Evolutionary conservation across 805 yeast species (phyloP).

Genomic region (Ascoidea rubescens): DNA sequence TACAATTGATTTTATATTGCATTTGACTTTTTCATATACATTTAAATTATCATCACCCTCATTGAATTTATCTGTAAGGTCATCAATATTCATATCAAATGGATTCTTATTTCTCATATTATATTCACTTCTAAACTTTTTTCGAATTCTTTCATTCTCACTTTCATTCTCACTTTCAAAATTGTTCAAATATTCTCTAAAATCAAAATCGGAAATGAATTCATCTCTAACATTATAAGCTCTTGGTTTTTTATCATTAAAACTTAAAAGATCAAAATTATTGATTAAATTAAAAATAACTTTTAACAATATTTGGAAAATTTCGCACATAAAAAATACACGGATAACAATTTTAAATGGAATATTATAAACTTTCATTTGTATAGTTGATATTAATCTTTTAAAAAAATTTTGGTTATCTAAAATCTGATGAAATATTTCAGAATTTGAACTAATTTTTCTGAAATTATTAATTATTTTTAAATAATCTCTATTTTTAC

Average conservation of each 20-base stretch:
- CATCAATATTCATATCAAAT: neutral
- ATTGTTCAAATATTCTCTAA: too few species aligned
- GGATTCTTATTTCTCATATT: too few species aligned
- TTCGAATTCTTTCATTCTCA: too few species aligned
- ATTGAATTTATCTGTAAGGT: neutral
- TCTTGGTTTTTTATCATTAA: conserved; percentile 21
- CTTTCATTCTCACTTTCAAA: too few species aligned
- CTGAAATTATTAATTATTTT: too few species aligned
- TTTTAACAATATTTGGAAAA: conserved; percentile 29
- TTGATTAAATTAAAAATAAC: conserved; percentile 15
- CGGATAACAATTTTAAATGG: conserved; percentile 32
- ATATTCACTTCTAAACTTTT: conserved; percentile 1
- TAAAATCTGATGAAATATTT: conserved; percentile 22
- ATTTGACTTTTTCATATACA: too few species aligned
- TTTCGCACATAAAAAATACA: conserved; percentile 34
- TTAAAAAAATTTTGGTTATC: conserved; percentile 38
- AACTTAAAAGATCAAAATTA: conserved; percentile 15
- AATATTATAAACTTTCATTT: conserved; percentile 31
- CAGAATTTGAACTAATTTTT: conserved; percentile 13
- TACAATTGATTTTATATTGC: too few species aligned
- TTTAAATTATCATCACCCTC: neutral
- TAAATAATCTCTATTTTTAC: too few species aligned
- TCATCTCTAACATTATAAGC: conserved; percentile 8
- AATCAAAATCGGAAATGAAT: too few species aligned
- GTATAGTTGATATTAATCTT: conserved; percentile 31